phyloP scores from a whole-genome alignment of 495 filamentous ascomycete genomes.

The Hyphodiscus hymeniophilus region DNA sequence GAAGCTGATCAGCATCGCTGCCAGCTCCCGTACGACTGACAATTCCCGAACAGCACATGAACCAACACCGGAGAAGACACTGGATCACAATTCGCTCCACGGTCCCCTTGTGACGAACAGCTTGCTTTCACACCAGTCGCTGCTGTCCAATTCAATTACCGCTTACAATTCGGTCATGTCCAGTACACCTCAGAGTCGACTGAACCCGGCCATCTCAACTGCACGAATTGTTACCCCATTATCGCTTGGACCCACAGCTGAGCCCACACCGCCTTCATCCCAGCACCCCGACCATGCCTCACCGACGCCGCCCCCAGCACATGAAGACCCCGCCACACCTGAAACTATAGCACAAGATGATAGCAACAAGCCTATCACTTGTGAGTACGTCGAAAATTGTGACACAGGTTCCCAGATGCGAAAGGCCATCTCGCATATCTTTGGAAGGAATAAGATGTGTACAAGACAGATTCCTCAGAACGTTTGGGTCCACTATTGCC shows the following conservation, averaged over 20 bases:
- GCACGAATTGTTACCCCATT: too few species aligned
- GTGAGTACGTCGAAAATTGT: slow-evolving; percentile 35
- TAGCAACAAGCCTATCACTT: slow-evolving; percentile 9
- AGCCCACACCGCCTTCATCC: slow-evolving; percentile 18
- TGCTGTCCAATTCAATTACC: too few species aligned
- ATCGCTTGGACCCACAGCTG: slow-evolving; percentile 16
- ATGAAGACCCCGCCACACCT: slow-evolving; percentile 12
- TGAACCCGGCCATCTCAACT: background rate
- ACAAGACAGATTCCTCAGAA: slow-evolving; percentile 57
- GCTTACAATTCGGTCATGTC: background rate
- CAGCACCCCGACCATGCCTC: slow-evolving; percentile 19
- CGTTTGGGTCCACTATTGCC: slow-evolving; percentile 66
- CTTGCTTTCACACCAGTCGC: too few species aligned
- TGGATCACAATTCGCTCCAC: too few species aligned
- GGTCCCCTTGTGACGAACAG: too few species aligned
- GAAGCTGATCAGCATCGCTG: too few species aligned
- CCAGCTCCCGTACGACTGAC: too few species aligned
- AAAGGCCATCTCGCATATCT: slow-evolving; percentile 77
- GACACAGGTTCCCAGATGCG: slow-evolving; percentile 45
- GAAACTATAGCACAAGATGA: background rate
- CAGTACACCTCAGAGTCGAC: too few species aligned
- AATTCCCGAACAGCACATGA: too few species aligned
- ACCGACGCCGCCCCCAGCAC: slow-evolving; percentile 3
- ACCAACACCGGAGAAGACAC: too few species aligned
- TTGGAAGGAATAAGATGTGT: slow-evolving; percentile 78